Evolutionary conservation across 805 yeast genomes (phyloP).

Genomic region (Babjeviella inositovora): DNA sequence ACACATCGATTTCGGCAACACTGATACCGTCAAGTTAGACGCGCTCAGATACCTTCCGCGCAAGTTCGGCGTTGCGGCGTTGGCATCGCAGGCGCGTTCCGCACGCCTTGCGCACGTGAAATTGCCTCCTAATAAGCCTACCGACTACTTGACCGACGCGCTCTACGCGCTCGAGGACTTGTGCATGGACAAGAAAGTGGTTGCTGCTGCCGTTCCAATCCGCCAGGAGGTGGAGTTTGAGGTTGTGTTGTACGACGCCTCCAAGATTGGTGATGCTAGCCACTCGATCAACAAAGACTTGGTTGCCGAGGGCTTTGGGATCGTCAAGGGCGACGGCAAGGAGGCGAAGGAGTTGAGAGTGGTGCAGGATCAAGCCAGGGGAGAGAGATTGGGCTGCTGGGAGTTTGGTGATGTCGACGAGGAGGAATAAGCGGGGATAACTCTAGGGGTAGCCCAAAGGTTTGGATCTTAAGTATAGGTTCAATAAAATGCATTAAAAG

Average conservation of each 20-base stretch:
- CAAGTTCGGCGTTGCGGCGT: constrained; percentile 19
- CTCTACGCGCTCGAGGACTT: constrained; percentile 35
- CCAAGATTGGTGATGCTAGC: constrained; percentile 33
- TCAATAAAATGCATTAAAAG: too few relatives aligned
- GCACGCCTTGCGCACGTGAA: constrained; percentile 33
- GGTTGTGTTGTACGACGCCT: constrained; percentile 39
- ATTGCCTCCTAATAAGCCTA: constrained; percentile 39
- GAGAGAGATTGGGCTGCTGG: constrained; percentile 50
- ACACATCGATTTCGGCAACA: constrained; percentile 47
- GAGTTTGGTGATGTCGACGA: constrained; percentile 57
- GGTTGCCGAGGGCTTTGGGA: constrained; percentile 42
- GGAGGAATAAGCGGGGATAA: constrained; percentile 27
- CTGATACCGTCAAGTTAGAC: constrained; percentile 22
- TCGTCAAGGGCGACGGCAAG: constrained; percentile 20
- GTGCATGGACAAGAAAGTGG: constrained; percentile 32
- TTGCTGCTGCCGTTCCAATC: constrained; percentile 30
- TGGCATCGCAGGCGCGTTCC: constrained; percentile 40
- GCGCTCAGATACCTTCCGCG: constrained; percentile 36
- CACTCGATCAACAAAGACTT: constrained; percentile 46
- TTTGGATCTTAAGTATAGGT: too few relatives aligned
- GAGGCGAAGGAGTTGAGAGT: constrained; percentile 19
- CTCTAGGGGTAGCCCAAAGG: too few relatives aligned
- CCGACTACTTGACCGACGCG: constrained; percentile 38
- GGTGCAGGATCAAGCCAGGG: constrained; percentile 32
- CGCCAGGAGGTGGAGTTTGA: constrained; percentile 25